Base-by-base conservation (phyloP, 129 eudicot species). In the Silybum marianum region DNA sequence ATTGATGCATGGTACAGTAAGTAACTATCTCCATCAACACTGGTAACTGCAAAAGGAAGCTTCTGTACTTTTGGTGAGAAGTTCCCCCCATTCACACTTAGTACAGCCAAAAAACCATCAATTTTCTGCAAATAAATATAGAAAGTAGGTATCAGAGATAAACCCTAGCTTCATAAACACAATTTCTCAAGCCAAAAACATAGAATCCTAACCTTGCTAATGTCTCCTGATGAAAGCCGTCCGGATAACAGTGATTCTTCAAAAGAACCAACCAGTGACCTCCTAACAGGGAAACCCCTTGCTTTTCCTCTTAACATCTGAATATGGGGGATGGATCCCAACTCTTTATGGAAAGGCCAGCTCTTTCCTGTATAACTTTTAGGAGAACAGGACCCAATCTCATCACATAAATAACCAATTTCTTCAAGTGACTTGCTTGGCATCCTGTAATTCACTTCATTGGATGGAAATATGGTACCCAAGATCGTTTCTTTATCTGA, bases 161-260 rank as follows among this genome's bases (percentile, higher is more conserved):
- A 72, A 66, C 71, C 71, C 42, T 24, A 36, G 69, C 21, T 25
- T 63, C 39, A 13, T 1, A 76, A 19, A 46, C 4, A 28, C 51
- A 78, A 65, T 7, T 75, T 42, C n/a, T 32, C 25, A 9, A 36
- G 5, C 38, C 54, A 8, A 46, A 21, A 51, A 11, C 39, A 51
- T 21, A 14, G 38, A 74, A 32, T 39, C 25, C 80, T 48, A 74
- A 93, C 98, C 98, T 91, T 90, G 82, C 84, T 85, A 32, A 80
- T 65, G 40, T 86, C 91, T 81, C 92, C 92, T 74, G 84, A 88
- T 62, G 93, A 78, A 39, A 93, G 87, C 22, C 91, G 88, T 42
- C 98, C 98, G 71, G 98, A 91, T 85, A 93, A 75, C 71, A 93
- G 87, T 36, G 97, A 93, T 84, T 93, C 98, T 88, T 93, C 98